A percentile compares a stretch with the other conserved stretches of the same genome.
Conservation (phyloP, 805 yeast species). For the Lipomyces sp. region DNA sequence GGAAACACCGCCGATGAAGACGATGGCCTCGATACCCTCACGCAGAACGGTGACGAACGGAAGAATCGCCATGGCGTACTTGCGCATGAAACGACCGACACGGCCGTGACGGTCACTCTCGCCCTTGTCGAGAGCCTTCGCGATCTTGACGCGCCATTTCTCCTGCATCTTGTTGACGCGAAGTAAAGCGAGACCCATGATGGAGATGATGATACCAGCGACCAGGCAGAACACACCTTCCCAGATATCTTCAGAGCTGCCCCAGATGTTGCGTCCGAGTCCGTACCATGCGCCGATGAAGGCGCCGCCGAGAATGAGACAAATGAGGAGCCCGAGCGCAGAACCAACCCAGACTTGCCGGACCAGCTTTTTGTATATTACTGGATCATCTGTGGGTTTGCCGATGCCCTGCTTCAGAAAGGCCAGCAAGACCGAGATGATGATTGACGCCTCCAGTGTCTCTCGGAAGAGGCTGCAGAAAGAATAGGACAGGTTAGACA, state of each 20-base stretch:
- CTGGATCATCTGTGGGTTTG: constrained; percentile 33
- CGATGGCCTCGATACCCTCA: constrained; percentile 96
- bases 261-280: constrained; percentile 77
- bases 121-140: constrained; percentile 59
- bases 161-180: constrained; percentile 94
- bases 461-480: constrained; percentile 69
- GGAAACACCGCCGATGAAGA: constrained; percentile 95
- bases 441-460: constrained; percentile 85
- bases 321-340: constrained; percentile 63
- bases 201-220: constrained; percentile 81
- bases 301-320: constrained; percentile 84
- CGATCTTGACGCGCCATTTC: constrained; percentile 95
- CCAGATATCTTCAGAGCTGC: constrained; percentile 90
- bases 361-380: constrained; percentile 60
- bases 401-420: constrained; percentile 88
- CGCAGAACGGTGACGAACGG: constrained; percentile 89
- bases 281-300: constrained; percentile 92
- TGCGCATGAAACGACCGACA: constrained; percentile 55
- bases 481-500: no score
- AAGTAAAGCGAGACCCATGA: constrained; percentile 96
- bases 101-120: constrained; percentile 29
- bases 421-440: constrained; percentile 86
- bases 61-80: constrained; percentile 82
- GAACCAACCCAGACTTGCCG: constrained; percentile 89
- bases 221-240: constrained; percentile 92